These are phyloP conservation scores for Chondrus crispus DNA, from an alignment of 23 red algal species.

Conservation along the genomic window DNA sequence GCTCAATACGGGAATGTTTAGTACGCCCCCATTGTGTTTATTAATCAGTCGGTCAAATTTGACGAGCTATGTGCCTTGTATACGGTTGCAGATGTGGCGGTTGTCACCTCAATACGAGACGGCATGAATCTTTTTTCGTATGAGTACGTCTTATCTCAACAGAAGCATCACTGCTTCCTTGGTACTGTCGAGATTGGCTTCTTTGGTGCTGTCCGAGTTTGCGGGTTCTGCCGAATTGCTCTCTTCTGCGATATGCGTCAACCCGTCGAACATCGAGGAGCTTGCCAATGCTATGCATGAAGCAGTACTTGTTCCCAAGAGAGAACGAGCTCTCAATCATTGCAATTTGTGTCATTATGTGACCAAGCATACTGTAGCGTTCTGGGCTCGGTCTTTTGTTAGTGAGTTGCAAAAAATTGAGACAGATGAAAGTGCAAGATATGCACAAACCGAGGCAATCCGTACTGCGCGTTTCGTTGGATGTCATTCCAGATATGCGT, in stretches of 20 bases:
- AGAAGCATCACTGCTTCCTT: slow-evolving; percentile 78
- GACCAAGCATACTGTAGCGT: slow-evolving; percentile 86
- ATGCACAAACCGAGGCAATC: slow-evolving; percentile 38
- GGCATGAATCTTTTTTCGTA: slow-evolving; percentile 98
- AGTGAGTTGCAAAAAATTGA: slow-evolving; percentile 81
- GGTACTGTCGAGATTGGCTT: too few species aligned
- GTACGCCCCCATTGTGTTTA: slow-evolving; percentile 89
- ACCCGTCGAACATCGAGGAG: slow-evolving; percentile 97
- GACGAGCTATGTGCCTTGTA: slow-evolving; percentile 89
- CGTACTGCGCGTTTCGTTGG: slow-evolving; percentile 50
- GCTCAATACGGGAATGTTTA: slow-evolving; percentile 76
- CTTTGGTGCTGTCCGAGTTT: slow-evolving; percentile 94
- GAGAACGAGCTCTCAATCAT: slow-evolving; percentile 89
- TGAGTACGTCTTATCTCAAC: slow-evolving; percentile 97
- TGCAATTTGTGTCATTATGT: slow-evolving; percentile 95
- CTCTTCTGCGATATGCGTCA: slow-evolving; percentile 90
- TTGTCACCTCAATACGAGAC: slow-evolving; percentile 91
- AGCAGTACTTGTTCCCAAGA: slow-evolving; percentile 69
- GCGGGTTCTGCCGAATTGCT: slow-evolving; percentile 87
- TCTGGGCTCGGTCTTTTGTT: slow-evolving; percentile 92
- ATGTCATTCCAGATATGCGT: slow-evolving; percentile 64
- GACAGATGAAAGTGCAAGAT: slow-evolving; percentile 30
- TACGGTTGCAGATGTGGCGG: slow-evolving; percentile 82
- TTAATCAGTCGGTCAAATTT: slow-evolving; percentile 93
- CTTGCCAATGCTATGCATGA: slow-evolving; percentile 88